Evolutionary conservation across 768 basidiomycete species (phyloP), one percentile per base, ranked within the genome.

Genomic region (Tylopilus balloui): DNA sequence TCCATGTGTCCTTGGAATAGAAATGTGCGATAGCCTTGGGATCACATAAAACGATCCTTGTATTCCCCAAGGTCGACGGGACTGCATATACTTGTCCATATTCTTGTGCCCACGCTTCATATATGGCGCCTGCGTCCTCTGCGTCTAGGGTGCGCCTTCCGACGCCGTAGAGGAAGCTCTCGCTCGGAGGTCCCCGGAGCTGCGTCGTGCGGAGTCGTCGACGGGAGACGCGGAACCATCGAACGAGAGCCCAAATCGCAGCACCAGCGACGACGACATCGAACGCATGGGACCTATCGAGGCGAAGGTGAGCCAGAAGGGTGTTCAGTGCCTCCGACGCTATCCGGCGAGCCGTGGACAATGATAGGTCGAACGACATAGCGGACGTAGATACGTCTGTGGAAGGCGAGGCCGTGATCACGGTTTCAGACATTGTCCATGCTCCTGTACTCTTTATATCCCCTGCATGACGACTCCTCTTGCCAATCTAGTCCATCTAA

Each of bases 11-110:
- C 3, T 54, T 54, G n/a, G 48, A 24, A 24, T 52, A 40, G 4
- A 45, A 50, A 29, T 60, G 55, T 9, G 59, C 36, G 21, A 60
- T 57, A 3, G 59, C 55, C 41, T 75, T 79, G 3, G 73, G 73
- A 52, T 79, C 79, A 35, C 69, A 66, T 13, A 64, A 27, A 6
- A 64, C 13, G 20, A 64, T 42, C 24, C 23, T 40, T 11, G 34
- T 31, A 3, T 14, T 27, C 3, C 63, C 54, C 9, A 64, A 15
- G 3, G 53, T 39, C 13, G 52, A 52, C 6, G 63, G 58, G 8
- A 55, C 37, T 3, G 29, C 38, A 13, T 58, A 64, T 10, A 37
- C 60, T 0, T 41, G 32, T 2, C 63, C 63, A 29, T 58, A 65
- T 25, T 56, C 55, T 14, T 46, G 36, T 0, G 63, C 61, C 60